Evolutionary conservation across 331 rosid species (phyloP).

Genomic region (Quercus phellos): DNA sequence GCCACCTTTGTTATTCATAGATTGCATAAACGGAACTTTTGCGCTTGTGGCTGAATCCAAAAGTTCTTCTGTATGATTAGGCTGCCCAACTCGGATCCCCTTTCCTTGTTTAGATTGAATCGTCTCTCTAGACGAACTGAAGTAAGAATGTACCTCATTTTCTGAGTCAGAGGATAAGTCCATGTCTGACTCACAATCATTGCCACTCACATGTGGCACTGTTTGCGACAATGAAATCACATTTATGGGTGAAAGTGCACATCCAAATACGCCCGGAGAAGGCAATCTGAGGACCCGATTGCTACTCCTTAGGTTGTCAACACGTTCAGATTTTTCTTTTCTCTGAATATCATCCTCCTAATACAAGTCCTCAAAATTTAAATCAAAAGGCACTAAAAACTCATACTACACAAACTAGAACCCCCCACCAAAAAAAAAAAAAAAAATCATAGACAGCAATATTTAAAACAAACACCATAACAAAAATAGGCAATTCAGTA

Average conservation of each 20-base stretch:
- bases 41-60: slow-evolving; percentile 16
- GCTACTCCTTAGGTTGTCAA: not conserved
- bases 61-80: not conserved
- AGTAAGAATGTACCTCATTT: not conserved
- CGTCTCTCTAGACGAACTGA: not conserved
- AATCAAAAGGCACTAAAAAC: not conserved
- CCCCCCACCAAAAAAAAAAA: too few species aligned
- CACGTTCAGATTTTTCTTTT: not conserved
- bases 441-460: not conserved
- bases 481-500: not conserved
- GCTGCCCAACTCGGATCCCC: not conserved
- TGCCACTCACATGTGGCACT: not conserved
- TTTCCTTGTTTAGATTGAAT: not conserved
- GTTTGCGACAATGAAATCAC: not conserved
- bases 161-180: slow-evolving; percentile 21
- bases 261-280: not conserved
- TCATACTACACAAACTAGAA: too few species aligned
- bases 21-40: slow-evolving; percentile 7
- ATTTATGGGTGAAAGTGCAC: slow-evolving; percentile 1
- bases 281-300: not conserved
- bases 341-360: not conserved
- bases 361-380: not conserved
- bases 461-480: not conserved
- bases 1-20: not conserved
- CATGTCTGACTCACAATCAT: slow-evolving; percentile 16